These are phyloP conservation scores for Domatiomyces catenatus DNA, from an alignment of 2,329 filamentous ascomycete genomes.

Conservation along the genomic window DNA sequence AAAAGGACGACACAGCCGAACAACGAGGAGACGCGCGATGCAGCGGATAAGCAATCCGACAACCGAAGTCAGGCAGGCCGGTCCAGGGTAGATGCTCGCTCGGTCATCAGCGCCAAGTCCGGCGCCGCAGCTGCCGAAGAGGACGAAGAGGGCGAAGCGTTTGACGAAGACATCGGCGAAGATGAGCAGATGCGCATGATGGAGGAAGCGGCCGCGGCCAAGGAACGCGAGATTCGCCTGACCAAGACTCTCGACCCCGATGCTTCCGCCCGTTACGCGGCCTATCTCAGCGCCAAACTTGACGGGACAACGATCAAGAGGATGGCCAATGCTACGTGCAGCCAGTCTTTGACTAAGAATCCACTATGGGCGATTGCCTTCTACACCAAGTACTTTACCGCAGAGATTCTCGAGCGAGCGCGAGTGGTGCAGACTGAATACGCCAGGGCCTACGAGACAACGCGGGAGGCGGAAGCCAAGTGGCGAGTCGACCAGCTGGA, in stretches of 20 bases:
- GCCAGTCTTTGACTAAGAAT: constrained; percentile 48
- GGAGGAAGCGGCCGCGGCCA: constrained; percentile 11
- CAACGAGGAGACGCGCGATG: constrained; percentile 10
- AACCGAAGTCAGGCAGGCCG: background rate
- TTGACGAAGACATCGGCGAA: constrained; percentile 12
- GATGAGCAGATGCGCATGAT: constrained; percentile 14
- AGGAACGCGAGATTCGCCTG: constrained; percentile 10
- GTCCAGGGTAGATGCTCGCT: constrained; percentile 6
- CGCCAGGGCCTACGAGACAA: constrained; percentile 36
- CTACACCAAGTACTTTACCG: constrained; percentile 52
- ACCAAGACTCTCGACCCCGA: constrained; percentile 12
- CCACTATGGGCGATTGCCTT: constrained; percentile 50
- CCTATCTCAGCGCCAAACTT: constrained; percentile 19
- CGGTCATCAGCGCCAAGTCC: constrained; percentile 12
- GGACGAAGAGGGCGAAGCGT: constrained; percentile 17
- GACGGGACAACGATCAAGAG: constrained; percentile 36
- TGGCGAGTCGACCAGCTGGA: constrained; percentile 42
- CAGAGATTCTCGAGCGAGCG: constrained; percentile 50
- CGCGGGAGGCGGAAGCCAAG: constrained; percentile 39
- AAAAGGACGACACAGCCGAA: constrained; percentile 14
- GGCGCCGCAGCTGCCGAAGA: constrained; percentile 7
- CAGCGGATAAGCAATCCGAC: background rate
- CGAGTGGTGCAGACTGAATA: constrained; percentile 44
- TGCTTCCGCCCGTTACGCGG: constrained; percentile 12
- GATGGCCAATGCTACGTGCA: constrained; percentile 52